Conservation (phyloP, 805 yeast genomes). For the Priceomyces medius region DNA sequence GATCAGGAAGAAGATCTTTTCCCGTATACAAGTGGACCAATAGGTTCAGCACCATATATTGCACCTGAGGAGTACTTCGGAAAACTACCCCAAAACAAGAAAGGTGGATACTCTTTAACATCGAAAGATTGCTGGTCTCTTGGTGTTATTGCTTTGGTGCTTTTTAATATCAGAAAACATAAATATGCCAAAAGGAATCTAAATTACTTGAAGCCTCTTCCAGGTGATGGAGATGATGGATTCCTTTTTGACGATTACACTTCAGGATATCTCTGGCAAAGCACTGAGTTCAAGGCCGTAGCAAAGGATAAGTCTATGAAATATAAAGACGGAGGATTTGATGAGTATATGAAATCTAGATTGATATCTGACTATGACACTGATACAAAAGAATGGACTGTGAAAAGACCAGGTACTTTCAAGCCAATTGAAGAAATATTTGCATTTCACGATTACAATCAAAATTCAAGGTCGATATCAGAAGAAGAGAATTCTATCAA, state of each 20-base stretch:
- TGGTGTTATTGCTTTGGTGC: constrained; percentile 50
- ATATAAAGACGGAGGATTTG: constrained; percentile 31
- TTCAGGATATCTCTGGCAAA: constrained; percentile 32
- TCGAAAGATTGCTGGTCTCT: constrained; percentile 87
- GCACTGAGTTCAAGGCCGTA: constrained; percentile 23
- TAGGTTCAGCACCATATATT: constrained; percentile 89
- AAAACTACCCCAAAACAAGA: constrained; percentile 1
- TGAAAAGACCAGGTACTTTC: constrained; percentile 41
- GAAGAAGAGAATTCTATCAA: constrained; percentile 4
- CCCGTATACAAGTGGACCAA: constrained; percentile 64
- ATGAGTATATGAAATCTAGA: constrained; percentile 44
- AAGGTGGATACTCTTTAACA: constrained; percentile 61
- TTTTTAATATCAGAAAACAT: constrained; percentile 30
- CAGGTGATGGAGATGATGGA: constrained; percentile 14
- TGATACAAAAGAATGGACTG: constrained; percentile 32
- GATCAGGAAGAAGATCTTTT: constrained; percentile 36
- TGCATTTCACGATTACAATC: constrained; percentile 25
- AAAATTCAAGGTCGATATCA: constrained; percentile 38
- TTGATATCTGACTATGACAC: constrained; percentile 37
- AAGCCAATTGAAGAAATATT: constrained; percentile 54
- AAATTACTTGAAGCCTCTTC: constrained; percentile 1
- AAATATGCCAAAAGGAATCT: constrained; percentile 15
- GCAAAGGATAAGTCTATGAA: constrained; percentile 12
- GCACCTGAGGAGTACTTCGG: constrained; percentile 82
- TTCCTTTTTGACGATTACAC: constrained; percentile 15